These are phyloP conservation scores for Chrysoporthe puriensis DNA, from an alignment of 2,329 filamentous ascomycete genomes.

Conservation along the genomic window DNA sequence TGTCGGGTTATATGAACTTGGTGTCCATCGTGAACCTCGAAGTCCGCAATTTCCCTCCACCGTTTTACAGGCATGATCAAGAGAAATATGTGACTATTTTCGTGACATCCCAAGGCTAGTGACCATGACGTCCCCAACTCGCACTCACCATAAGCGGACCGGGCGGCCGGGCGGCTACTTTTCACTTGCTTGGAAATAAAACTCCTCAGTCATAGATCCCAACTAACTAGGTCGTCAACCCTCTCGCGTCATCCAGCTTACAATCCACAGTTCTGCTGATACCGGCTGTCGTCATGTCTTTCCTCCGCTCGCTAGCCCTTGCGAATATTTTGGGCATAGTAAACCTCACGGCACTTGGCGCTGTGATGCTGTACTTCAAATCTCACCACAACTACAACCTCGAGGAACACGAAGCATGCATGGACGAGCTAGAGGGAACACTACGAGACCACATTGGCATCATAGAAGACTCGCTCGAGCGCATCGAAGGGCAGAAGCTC, in stretches of 20 bases:
- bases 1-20: not conserved
- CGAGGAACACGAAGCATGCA: conserved; percentile 21
- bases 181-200: not conserved
- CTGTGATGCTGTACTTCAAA: conserved; percentile 12
- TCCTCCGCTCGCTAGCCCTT: conserved; percentile 22
- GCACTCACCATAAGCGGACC: not conserved
- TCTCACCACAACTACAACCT: conserved; percentile 19
- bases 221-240: not conserved
- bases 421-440: conserved; percentile 26
- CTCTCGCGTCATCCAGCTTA: not conserved
- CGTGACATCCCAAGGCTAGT: conserved; percentile 1
- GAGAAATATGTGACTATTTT: not conserved
- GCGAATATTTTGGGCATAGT: conserved; percentile 17
- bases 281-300: conserved; percentile 12
- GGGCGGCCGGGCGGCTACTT: not conserved
- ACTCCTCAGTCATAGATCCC: not conserved
- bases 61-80: not conserved
- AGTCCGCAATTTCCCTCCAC: not conserved
- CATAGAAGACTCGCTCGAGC: conserved; percentile 24
- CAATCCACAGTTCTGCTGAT: not conserved
- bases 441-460: conserved; percentile 24
- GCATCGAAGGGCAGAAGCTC: conserved; percentile 22
- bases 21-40: not conserved
- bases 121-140: conserved; percentile 16
- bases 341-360: conserved; percentile 21